Conservation (phyloP, 2,329 filamentous ascomycete species). For the Paecilomyces dactylethromorphus region DNA sequence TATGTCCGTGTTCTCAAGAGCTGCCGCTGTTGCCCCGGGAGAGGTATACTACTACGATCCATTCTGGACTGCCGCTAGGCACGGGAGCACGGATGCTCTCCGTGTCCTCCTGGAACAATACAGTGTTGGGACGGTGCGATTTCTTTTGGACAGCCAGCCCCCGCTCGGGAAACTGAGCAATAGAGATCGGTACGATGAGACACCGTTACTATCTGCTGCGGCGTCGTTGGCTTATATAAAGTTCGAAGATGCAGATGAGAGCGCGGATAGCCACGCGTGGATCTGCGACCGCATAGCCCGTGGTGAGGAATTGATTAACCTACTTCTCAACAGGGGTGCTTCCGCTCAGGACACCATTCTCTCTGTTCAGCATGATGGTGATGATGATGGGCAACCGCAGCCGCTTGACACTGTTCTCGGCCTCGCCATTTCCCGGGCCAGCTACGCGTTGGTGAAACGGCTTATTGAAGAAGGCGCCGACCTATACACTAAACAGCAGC, state of each 20-base stretch:
- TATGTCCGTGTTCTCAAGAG: too few species aligned
- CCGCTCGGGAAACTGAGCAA: too few species aligned
- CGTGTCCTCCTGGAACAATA: too few species aligned
- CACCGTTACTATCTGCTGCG: conserved; percentile 1
- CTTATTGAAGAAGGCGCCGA: conserved; percentile 11
- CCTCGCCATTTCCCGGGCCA: conserved; percentile 8
- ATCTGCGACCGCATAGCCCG: neutral
- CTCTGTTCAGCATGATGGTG: too few species aligned
- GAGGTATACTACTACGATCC: too few species aligned
- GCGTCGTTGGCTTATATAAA: neutral
- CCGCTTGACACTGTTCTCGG: too few species aligned
- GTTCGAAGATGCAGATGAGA: neutral
- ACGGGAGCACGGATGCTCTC: too few species aligned
- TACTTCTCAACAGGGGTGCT: conserved; percentile 1
- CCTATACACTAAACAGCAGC: conserved; percentile 5
- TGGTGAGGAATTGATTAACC: neutral
- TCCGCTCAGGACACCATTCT: neutral
- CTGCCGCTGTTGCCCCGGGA: too few species aligned
- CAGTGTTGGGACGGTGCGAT: too few species aligned
- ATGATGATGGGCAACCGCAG: neutral
- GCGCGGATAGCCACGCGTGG: neutral
- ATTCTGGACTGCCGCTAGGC: too few species aligned
- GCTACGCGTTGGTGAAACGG: conserved; percentile 8
- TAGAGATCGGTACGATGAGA: too few species aligned
- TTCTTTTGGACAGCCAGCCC: too few species aligned